These are phyloP conservation scores for Rhodotorula babjevae DNA, from an alignment of 768 basidiomycete genomes.

Conservation along the genomic window DNA sequence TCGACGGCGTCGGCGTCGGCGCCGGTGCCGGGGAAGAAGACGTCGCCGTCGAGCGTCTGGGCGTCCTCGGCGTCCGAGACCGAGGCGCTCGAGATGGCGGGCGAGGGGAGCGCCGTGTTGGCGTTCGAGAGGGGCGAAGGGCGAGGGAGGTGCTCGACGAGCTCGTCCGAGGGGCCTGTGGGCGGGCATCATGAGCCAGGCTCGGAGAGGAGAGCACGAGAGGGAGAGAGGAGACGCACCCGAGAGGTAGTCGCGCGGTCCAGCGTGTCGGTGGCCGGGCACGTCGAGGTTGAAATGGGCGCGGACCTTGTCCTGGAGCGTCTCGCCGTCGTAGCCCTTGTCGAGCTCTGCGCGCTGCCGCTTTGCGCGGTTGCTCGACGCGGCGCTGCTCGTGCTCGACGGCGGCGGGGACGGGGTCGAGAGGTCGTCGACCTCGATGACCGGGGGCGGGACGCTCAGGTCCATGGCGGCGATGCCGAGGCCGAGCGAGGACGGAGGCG, in stretches of 20 bases:
- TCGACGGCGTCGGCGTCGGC: too few relatives aligned
- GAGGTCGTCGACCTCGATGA: conserved; percentile 9
- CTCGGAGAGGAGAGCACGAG: neutral
- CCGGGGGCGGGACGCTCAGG: conserved; percentile 11
- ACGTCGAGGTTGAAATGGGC: conserved; percentile 3
- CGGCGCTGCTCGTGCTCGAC: neutral
- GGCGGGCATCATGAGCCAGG: neutral
- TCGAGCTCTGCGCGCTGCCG: conserved; percentile 15
- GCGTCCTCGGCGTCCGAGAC: neutral
- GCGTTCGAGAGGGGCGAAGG: conserved; percentile 27
- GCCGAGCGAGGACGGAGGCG: conserved; percentile 5
- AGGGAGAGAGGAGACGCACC: neutral
- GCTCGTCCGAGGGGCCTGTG: conserved; percentile 28
- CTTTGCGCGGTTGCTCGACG: neutral
- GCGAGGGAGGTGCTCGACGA: conserved; percentile 23
- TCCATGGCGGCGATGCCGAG: conserved; percentile 30
- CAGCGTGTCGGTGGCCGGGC: neutral
- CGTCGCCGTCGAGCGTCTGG: neutral
- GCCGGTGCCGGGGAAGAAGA: neutral
- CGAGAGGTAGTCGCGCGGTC: conserved; percentile 25
- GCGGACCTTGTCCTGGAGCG: conserved; percentile 1
- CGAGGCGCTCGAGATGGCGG: conserved; percentile 17
- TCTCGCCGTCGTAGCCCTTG: conserved; percentile 35
- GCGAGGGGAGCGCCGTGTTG: conserved; percentile 21
- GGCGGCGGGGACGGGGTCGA: too few relatives aligned